Base-by-base conservation (phyloP, 2,329 filamentous ascomycete species). In the Achaetomium macrosporum region DNA sequence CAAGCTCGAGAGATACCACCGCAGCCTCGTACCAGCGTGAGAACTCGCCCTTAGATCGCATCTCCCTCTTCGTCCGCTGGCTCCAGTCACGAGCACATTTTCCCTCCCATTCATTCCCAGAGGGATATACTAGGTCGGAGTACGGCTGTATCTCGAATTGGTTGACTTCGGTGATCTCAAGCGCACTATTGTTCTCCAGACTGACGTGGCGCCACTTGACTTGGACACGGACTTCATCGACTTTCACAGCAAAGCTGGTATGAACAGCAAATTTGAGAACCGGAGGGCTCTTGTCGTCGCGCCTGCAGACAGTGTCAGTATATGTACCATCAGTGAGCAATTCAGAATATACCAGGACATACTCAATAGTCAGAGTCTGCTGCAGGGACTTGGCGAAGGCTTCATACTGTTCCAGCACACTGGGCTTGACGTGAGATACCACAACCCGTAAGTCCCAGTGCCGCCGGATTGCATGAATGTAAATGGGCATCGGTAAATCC, bases 391-490 rank as follows among this genome's bases (percentile, higher is more conserved):
- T 55, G 7, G 65, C 63, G 54, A 67, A 66, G 1, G 44, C 42
- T 5, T 59, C 61, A 39, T 61, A 65, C 11, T 35, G 37, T 1
- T 30, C 17, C 42, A 65, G 59, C 7, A 61, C 17, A n/a, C 56
- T 44, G 1, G 60, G 50, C 0, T 59, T 40, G 41, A 50, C 57
- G 48, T 64, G 59, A 3, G 55, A 46, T n/a, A 63, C 45, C 7
- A 56, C 42, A 8, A 66, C 52, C n/a, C 59, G 61, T 8, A 64
- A 49, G 46, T 69, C 67, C 67, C 65, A 69, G 43, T 64, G 59
- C 13, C 63, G 64, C 4, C 57, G 60, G 15, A 67, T 55, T 17
- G 63, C 67, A 54, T 69, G 66, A 8, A 69, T 19, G 40, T 47
- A 54, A 13, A 54, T 5, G 9, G 52, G 52, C 29, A 36, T 25